Conservation (phyloP, 2,329 filamentous ascomycete genomes). For the Verticillium longisporum region DNA sequence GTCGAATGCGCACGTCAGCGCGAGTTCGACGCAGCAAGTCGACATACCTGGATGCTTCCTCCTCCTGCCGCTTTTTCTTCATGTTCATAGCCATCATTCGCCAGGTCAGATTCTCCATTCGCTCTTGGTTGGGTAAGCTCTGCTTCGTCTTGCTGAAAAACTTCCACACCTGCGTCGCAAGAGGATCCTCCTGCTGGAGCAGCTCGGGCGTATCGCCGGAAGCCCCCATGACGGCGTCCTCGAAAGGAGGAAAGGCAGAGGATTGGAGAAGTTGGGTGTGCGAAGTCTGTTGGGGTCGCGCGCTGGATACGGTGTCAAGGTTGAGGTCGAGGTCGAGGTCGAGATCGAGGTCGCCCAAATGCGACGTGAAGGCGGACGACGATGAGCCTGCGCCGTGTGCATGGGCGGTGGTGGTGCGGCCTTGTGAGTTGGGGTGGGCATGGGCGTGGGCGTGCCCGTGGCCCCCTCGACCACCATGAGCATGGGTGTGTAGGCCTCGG, state of each 20-base stretch:
- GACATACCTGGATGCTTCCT: constrained; percentile 42
- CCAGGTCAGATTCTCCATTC: constrained; percentile 97
- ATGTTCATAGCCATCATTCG: constrained; percentile 95
- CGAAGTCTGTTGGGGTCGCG: constrained; percentile 19
- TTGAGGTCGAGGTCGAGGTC: constrained; percentile 21
- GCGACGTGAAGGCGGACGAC: constrained; percentile 13
- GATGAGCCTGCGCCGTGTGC: neutral
- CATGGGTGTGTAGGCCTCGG: neutral
- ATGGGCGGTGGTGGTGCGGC: neutral
- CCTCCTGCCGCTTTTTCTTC: constrained; percentile 44
- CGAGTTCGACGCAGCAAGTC: constrained; percentile 1
- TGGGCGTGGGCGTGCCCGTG: constrained; percentile 16
- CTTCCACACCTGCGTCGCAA: constrained; percentile 91
- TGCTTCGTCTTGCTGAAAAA: constrained; percentile 87
- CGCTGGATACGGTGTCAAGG: constrained; percentile 25
- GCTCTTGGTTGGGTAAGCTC: constrained; percentile 85
- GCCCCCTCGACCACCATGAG: constrained; percentile 1
- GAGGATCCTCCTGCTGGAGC: constrained; percentile 83
- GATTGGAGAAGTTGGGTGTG: constrained; percentile 30
- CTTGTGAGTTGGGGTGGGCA: constrained; percentile 12
- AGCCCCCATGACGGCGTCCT: constrained; percentile 31
- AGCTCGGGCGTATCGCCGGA: constrained; percentile 54
- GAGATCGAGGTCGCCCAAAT: constrained; percentile 17
- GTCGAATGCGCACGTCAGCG: neutral
- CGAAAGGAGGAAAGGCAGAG: constrained; percentile 40